Evolutionary conservation across 208 protist species (phyloP).

Genomic region (Wallacemonas sp.): DNA sequence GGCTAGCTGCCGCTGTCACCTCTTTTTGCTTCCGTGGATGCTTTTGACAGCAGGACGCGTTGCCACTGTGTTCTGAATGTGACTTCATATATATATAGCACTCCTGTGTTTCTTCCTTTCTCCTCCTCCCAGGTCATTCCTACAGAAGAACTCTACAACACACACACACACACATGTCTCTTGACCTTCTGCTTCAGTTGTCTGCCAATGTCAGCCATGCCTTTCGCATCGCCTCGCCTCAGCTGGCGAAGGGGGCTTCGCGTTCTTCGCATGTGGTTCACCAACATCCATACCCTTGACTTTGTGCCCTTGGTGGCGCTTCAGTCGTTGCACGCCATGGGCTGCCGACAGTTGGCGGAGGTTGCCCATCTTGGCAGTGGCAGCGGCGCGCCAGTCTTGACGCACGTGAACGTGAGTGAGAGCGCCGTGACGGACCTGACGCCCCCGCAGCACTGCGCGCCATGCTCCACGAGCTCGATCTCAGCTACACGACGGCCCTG

Average conservation of each 20-base stretch:
- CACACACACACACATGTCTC: neutral
- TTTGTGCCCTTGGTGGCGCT: constrained; percentile 23
- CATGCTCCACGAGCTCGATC: constrained; percentile 15
- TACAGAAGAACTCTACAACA: too few relatives aligned
- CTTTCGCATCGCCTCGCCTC: neutral
- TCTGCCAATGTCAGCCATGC: neutral
- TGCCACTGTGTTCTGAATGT: neutral
- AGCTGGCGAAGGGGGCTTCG: neutral
- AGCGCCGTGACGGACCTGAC: neutral
- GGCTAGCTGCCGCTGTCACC: too few relatives aligned
- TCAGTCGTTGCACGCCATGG: constrained; percentile 12
- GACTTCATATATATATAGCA: neutral
- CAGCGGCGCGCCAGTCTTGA: neutral
- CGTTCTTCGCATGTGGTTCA: neutral
- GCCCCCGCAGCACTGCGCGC: constrained; percentile 8
- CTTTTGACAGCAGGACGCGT: neutral
- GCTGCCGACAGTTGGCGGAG: constrained; percentile 21
- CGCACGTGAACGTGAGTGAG: neutral
- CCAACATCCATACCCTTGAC: neutral
- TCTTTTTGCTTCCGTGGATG: neutral
- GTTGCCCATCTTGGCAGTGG: constrained; percentile 16
- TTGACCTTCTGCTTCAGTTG: neutral
- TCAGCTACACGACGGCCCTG: constrained; percentile 20
- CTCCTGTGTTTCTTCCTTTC: too few relatives aligned
- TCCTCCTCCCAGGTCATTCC: too few relatives aligned